These are phyloP conservation scores for Citrullus mucosospermus DNA, from an alignment of 306 rosid genomes.

Conservation along the genomic window DNA sequence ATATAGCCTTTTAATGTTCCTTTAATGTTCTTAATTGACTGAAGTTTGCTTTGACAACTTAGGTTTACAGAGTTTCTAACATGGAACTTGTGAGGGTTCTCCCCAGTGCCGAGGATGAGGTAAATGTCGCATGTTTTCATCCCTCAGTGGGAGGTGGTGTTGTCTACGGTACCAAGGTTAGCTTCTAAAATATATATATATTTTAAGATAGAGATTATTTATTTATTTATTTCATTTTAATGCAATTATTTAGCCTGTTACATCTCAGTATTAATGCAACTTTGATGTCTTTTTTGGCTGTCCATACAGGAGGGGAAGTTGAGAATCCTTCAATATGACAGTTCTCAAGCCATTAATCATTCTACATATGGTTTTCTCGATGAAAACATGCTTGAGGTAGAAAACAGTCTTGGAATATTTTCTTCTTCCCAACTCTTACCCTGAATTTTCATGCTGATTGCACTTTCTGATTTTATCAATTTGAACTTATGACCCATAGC, in stretches of 20 bases:
- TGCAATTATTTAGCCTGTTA: neutral
- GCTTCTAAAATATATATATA: neutral
- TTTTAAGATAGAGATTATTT: neutral
- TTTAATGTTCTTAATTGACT: neutral
- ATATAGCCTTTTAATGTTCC: neutral
- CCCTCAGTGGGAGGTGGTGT: slow-evolving; percentile 98
- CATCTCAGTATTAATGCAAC: neutral
- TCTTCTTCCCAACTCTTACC: neutral
- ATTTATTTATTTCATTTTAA: neutral
- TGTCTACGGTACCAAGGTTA: slow-evolving; percentile 95
- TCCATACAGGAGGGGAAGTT: slow-evolving; percentile 89
- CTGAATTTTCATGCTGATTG: neutral
- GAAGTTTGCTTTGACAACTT: slow-evolving; percentile 17
- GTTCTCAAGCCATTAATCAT: slow-evolving; percentile 18
- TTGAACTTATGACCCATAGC: neutral
- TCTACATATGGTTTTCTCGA: slow-evolving; percentile 19
- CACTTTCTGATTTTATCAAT: neutral
- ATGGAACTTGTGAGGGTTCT: slow-evolving; percentile 98
- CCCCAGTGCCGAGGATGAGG: slow-evolving; percentile 98
- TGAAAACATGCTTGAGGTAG: slow-evolving; percentile 46
- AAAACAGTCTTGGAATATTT: neutral
- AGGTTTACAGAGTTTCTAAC: slow-evolving; percentile 94
- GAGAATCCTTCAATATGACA: slow-evolving; percentile 48
- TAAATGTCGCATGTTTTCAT: slow-evolving; percentile 95
- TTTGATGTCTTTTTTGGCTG: slow-evolving; percentile 4